Conservation (phyloP, 2,329 filamentous ascomycete genomes). For the Clonostachys solani region DNA sequence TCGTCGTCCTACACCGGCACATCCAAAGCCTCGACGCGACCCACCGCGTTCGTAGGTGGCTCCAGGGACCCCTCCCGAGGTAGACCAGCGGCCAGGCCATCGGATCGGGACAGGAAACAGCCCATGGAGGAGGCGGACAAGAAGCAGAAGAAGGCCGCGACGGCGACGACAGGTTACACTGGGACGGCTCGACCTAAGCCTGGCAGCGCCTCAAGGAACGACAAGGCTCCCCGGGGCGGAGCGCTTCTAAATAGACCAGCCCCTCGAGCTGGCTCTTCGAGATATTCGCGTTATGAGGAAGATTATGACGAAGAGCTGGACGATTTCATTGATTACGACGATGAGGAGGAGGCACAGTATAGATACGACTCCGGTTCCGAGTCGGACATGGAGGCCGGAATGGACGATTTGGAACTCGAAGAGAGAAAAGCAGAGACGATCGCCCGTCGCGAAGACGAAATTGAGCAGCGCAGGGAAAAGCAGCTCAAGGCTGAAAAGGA, state of each 20-base stretch:
- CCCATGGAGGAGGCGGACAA: constrained; percentile 36
- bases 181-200: constrained; percentile 60
- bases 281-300: constrained; percentile 40
- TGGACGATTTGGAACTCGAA: constrained; percentile 70
- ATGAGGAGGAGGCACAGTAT: constrained; percentile 46
- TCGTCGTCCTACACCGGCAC: constrained; percentile 18
- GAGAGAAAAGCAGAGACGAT: constrained; percentile 58
- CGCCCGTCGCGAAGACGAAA: constrained; percentile 64
- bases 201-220: constrained; percentile 14
- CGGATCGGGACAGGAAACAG: constrained; percentile 8
- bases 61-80: background rate
- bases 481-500: constrained; percentile 59
- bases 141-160: constrained; percentile 57
- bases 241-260: constrained; percentile 29
- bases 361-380: constrained; percentile 61
- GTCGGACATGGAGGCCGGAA: constrained; percentile 75
- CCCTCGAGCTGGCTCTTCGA: constrained; percentile 17
- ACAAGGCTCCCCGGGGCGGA: constrained; percentile 27
- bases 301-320: constrained; percentile 62
- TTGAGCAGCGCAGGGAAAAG: constrained; percentile 59
- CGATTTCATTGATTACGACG: constrained; percentile 59
- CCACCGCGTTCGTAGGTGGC: background rate
- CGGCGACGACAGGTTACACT: constrained; percentile 61
- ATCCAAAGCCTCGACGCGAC: constrained; percentile 14
- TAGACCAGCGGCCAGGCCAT: background rate